These are phyloP conservation scores for Mycena venus DNA, from an alignment of 768 basidiomycete genomes.

Conservation along the genomic window DNA sequence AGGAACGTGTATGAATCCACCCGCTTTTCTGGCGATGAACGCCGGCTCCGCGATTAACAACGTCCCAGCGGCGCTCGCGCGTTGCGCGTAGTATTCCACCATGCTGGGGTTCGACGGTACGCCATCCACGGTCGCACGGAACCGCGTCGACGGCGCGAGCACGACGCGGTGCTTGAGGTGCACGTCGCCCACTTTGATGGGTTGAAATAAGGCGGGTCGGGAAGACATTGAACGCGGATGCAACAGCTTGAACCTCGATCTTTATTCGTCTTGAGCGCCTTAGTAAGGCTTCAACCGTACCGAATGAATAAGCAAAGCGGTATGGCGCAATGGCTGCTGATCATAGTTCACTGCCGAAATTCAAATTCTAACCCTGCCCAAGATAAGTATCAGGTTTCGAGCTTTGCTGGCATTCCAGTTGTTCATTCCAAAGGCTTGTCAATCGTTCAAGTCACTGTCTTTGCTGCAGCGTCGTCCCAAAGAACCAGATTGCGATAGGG, in stretches of 20 bases:
- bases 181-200: constrained; percentile 58
- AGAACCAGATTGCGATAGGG: no score
- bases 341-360: no score
- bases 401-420: no score
- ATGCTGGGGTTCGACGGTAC: constrained; percentile 44
- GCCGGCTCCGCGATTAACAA: constrained; percentile 72
- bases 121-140: constrained; percentile 18
- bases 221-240: background rate
- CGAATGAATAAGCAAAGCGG: background rate
- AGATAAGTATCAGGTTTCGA: no score
- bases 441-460: no score
- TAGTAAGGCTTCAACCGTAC: background rate
- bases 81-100: constrained; percentile 64
- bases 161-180: constrained; percentile 64
- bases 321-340: no score
- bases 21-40: constrained; percentile 62
- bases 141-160: constrained; percentile 67
- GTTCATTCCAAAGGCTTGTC: no score
- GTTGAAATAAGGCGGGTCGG: constrained; percentile 54
- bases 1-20: constrained; percentile 64
- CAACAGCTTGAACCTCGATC: background rate
- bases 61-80: constrained; percentile 61
- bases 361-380: no score
- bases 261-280: background rate
- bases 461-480: no score